Percentiles rank a stretch among this genome's conserved stretches.
Conservation (phyloP, 2,329 filamentous ascomycete species). For the Furcasterigmium furcatum region DNA sequence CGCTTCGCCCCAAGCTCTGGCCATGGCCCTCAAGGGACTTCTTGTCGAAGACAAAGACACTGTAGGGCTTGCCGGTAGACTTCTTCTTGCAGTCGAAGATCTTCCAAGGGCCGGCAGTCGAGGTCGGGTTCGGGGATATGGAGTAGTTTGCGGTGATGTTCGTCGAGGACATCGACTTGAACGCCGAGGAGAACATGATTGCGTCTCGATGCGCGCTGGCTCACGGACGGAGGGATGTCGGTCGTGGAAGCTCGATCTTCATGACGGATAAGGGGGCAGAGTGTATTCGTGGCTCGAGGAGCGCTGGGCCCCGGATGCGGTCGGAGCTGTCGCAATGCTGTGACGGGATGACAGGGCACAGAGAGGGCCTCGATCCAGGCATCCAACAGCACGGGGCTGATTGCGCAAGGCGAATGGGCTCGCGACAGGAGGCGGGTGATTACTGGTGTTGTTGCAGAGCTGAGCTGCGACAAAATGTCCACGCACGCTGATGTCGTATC, state of each 20-base stretch:
- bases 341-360: no score
- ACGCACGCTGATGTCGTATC: no score
- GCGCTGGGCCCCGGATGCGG: not conserved
- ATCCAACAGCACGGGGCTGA: no score
- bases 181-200: conserved; percentile 83
- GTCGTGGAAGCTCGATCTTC: conserved; percentile 12
- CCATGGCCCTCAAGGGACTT: conserved; percentile 75
- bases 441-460: no score
- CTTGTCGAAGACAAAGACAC: conserved; percentile 91
- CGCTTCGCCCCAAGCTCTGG: conserved; percentile 54
- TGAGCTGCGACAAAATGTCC: no score
- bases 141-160: conserved; percentile 94
- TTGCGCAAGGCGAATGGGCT: no score
- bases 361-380: no score
- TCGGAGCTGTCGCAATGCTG: not conserved
- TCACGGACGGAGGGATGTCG: conserved; percentile 9
- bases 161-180: conserved; percentile 82
- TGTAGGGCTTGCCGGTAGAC: conserved; percentile 82
- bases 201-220: not conserved
- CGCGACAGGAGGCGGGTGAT: no score
- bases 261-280: conserved; percentile 9
- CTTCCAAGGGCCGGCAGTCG: conserved; percentile 89
- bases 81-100: conserved; percentile 98
- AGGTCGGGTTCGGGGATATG: conserved; percentile 71
- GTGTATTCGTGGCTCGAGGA: not conserved